Evolutionary conservation across 305 asterid species (phyloP).

Genomic region (Andrographis paniculata): DNA sequence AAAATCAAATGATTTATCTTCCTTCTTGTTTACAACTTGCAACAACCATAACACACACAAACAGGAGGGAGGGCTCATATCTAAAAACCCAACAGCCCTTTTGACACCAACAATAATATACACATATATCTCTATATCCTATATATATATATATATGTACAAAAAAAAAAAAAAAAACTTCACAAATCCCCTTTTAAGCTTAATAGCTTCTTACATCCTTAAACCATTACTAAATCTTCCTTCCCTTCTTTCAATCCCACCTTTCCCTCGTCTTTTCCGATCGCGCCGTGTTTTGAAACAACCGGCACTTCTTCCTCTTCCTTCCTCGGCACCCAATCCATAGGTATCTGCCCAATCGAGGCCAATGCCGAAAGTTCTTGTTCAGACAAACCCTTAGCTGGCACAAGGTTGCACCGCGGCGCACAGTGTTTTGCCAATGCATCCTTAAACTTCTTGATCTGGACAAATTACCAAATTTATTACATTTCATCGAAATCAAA

Average conservation of each 20-base stretch:
- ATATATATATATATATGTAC: background rate
- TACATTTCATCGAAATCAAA: too few relatives aligned
- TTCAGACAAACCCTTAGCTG: constrained; percentile 38
- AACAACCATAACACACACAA: background rate
- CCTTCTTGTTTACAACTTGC: background rate
- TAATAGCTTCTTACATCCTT: background rate
- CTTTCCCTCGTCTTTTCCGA: too few relatives aligned
- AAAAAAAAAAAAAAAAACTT: background rate
- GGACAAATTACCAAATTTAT: constrained; percentile 5
- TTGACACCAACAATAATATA: constrained; percentile 2
- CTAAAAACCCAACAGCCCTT: constrained; percentile 21
- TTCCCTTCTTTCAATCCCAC: too few relatives aligned
- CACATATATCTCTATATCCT: constrained; percentile 8
- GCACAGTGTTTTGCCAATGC: constrained; percentile 40
- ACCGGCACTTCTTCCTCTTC: constrained; percentile 20
- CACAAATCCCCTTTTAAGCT: background rate
- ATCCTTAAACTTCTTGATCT: constrained; percentile 60
- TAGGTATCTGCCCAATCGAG: constrained; percentile 26
- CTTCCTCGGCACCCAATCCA: constrained; percentile 7
- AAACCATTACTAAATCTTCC: too few relatives aligned
- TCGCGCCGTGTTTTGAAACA: too few relatives aligned
- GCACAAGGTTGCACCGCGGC: constrained; percentile 29
- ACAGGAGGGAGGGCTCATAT: constrained; percentile 13
- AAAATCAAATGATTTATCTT: too few relatives aligned
- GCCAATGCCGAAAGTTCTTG: constrained; percentile 36